Conservation (phyloP, 345 rosid genomes). For the Moricandia arvensis region DNA sequence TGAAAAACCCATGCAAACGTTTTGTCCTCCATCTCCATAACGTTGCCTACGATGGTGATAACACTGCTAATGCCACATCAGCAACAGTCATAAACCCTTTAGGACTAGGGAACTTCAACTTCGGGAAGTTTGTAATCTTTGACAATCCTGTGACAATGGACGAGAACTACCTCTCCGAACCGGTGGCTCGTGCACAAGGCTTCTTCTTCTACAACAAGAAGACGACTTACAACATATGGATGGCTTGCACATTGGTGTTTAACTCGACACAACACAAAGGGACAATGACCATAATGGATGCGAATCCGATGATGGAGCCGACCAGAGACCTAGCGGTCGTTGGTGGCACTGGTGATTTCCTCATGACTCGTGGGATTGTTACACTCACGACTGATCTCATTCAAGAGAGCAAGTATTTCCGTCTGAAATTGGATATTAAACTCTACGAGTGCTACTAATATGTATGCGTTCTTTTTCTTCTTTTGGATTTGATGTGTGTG, state of each 20-base stretch:
- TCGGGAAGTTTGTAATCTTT: conserved; percentile 47
- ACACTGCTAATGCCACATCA: conserved; percentile 3
- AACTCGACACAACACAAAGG: conserved; percentile 56
- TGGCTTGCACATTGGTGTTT: conserved; percentile 54
- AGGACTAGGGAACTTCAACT: conserved; percentile 34
- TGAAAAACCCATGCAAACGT: conserved; percentile 4
- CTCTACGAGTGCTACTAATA: conserved; percentile 23
- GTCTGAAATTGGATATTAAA: conserved; percentile 5
- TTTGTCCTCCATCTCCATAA: not conserved
- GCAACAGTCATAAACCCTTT: conserved; percentile 1
- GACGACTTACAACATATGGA: conserved; percentile 38
- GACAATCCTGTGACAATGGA: conserved; percentile 48
- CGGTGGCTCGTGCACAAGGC: conserved; percentile 60
- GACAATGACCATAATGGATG: conserved; percentile 51
- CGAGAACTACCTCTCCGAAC: conserved; percentile 38
- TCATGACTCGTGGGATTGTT: conserved; percentile 69
- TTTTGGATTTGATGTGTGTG: not conserved
- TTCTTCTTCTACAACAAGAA: conserved; percentile 56
- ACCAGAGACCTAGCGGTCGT: conserved; percentile 62
- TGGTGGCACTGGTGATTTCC: conserved; percentile 71
- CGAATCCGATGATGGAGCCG: conserved; percentile 50
- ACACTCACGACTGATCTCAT: conserved; percentile 43
- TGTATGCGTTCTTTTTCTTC: not conserved
- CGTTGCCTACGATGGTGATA: not conserved
- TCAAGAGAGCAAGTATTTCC: conserved; percentile 2